phyloP scores from a whole-genome alignment of 2,329 filamentous ascomycete genomes.

The Colletotrichum sp. region DNA sequence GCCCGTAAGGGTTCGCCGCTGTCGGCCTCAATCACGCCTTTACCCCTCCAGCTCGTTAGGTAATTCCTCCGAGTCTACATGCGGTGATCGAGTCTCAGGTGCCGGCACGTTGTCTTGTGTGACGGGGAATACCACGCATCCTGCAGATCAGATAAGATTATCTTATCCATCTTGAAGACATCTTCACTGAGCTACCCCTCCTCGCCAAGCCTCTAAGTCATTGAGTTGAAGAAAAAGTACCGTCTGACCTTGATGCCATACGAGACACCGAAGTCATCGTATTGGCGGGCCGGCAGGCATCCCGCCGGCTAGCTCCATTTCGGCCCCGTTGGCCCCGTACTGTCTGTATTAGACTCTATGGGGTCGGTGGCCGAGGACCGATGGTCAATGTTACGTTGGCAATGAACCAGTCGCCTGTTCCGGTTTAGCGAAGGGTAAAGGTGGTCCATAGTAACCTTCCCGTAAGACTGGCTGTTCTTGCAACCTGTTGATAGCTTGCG shows the following conservation, averaged over 20 bases:
- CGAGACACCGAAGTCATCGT: not conserved
- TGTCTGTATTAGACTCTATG: not conserved
- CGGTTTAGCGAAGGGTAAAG: not conserved
- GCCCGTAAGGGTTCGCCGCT: not conserved
- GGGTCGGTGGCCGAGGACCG: not conserved
- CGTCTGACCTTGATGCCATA: not conserved
- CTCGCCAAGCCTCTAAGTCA: not conserved
- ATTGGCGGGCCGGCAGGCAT: not conserved
- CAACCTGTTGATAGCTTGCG: constrained; percentile 8
- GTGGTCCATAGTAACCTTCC: not conserved
- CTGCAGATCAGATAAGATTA: constrained; percentile 29
- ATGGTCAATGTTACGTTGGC: not conserved
- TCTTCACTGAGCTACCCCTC: not conserved
- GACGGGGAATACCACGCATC: constrained; percentile 3
- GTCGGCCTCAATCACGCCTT: not conserved
- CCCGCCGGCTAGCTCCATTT: not conserved
- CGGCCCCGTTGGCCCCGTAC: not conserved
- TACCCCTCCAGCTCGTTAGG: not conserved
- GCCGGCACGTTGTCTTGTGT: not conserved
- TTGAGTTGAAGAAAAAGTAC: not conserved
- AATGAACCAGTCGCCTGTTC: not conserved
- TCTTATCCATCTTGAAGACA: constrained; percentile 35
- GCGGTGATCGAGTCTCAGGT: not conserved
- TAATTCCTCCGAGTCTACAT: not conserved
- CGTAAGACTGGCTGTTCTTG: not conserved